Evolutionary conservation across 805 yeast genomes (phyloP).

Genomic region (Scheffersomyces ergatensis): DNA sequence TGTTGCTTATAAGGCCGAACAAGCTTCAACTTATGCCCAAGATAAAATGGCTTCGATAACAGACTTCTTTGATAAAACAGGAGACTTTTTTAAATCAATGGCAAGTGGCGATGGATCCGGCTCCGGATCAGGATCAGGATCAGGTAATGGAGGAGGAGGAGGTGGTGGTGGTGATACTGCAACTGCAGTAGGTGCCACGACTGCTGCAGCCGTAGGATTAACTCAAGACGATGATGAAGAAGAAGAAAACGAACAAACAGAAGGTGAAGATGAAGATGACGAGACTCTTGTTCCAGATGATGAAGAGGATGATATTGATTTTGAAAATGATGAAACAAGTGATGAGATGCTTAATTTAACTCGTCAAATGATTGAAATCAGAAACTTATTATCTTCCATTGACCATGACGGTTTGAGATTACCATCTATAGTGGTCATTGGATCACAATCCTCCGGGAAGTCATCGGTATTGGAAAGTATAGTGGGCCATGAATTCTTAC

Average conservation of each 20-base stretch:
- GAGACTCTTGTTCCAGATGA: conserved; percentile 42
- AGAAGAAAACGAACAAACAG: conserved; percentile 25
- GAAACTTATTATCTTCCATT: conserved; percentile 71
- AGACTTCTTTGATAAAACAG: conserved; percentile 54
- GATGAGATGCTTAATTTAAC: conserved; percentile 87
- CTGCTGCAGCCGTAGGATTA: conserved; percentile 54
- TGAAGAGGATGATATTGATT: conserved; percentile 45
- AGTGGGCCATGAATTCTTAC: conserved; percentile 97
- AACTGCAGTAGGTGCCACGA: conserved; percentile 44
- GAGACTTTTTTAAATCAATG: conserved; percentile 36
- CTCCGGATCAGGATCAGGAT: conserved; percentile 14
- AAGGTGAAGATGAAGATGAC: conserved; percentile 49
- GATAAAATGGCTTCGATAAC: conserved; percentile 62
- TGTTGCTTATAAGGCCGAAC: conserved; percentile 87
- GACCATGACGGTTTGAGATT: conserved; percentile 78
- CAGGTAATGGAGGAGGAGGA: conserved; percentile 15
- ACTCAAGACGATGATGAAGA: conserved; percentile 36
- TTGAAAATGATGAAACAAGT: conserved; percentile 54
- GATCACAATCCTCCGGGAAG: conserved; percentile 97
- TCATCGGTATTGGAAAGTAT: conserved; percentile 94
- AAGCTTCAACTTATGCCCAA: conserved; percentile 69
- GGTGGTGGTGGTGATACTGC: conserved; percentile 33
- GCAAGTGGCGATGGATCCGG: conserved; percentile 19
- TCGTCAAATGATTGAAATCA: conserved; percentile 94
- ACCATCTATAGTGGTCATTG: conserved; percentile 95